These are phyloP conservation scores for Bondarzewia mesenterica DNA, from an alignment of 1,284 basidiomycete genomes.

Conservation along the genomic window DNA sequence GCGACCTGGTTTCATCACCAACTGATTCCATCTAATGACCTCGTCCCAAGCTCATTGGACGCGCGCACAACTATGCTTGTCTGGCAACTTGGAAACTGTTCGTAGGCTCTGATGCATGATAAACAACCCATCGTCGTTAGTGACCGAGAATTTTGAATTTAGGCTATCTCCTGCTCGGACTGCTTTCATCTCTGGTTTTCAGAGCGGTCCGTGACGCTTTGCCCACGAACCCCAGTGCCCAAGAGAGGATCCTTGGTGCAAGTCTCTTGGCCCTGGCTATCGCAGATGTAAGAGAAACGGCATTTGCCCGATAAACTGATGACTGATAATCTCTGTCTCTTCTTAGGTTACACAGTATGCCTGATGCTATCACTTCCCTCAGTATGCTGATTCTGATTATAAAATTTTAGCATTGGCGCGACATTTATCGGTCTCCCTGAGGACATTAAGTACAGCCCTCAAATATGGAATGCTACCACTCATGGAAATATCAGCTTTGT, in stretches of 20 bases:
- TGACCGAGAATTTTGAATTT: background rate
- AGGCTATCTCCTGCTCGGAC: slow-evolving; percentile 64
- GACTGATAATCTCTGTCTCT: background rate
- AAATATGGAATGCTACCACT: slow-evolving; percentile 60
- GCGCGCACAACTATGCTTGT: slow-evolving; percentile 56
- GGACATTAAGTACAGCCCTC: slow-evolving; percentile 41
- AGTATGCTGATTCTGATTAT: background rate
- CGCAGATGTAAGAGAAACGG: slow-evolving; percentile 53
- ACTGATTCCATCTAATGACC: slow-evolving; percentile 43
- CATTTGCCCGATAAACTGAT: background rate
- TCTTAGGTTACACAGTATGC: slow-evolving; percentile 49
- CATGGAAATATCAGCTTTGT: slow-evolving; percentile 69
- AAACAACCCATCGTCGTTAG: background rate
- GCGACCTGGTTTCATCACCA: slow-evolving; percentile 65
- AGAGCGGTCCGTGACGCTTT: slow-evolving; percentile 60
- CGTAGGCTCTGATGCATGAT: slow-evolving; percentile 12
- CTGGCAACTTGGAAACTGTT: slow-evolving; percentile 68
- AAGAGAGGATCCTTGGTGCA: slow-evolving; percentile 65
- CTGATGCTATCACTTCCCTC: background rate
- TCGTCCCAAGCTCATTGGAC: slow-evolving; percentile 32
- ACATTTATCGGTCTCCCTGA: slow-evolving; percentile 51
- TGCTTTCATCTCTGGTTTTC: slow-evolving; percentile 64
- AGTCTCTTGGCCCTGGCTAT: slow-evolving; percentile 57
- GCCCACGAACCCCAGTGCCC: slow-evolving; percentile 48
- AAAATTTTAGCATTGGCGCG: slow-evolving; percentile 39